Evolutionary conservation across 1,284 basidiomycete species (phyloP), one percentile per base, ranked within the genome.

Genomic region (Pseudozyma tsukubaensis): DNA sequence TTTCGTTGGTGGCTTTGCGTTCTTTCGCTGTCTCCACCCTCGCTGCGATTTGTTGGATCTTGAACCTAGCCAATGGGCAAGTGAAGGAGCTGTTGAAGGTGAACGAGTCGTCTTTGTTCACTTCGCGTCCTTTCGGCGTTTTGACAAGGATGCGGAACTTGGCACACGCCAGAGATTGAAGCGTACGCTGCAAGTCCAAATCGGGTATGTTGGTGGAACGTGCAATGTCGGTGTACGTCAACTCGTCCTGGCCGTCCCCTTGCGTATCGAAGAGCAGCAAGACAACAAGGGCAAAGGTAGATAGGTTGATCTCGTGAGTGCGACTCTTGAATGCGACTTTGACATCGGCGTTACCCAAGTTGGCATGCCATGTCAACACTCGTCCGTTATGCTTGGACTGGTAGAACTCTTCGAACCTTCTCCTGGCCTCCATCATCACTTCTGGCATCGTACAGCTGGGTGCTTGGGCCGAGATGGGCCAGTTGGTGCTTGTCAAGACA

Each of bases 91-190:
- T 82, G 78, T 99, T 97, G 88, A 98, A 99, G 1, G 91, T 90
- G 85, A 99, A 99, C 0, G 88, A 88, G 83, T 99, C 97, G 14
- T 86, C 87, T 0, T 87, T 78, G 59, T 89, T 86, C 45, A 99
- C 88, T 40, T 98, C 94, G 39, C 94, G 89, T 3, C 93, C 90
- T 51, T 92, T 90, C 1, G 97, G 97, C 72, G 92, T 91, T 83
- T 99, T 99, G 83, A 90, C 92, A 64, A 99, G 85, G 37, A 99
- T 88, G 81, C 96, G 94, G 87, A 89, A 95, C 85, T 97, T 99
- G n/a, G 92, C 94, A 82, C 96, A 99, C 1, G 97, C 95, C 12
- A 99, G 88, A 0, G 94, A 95, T 84, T 99, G 97, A 10, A 99
- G 88, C 69, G 95, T 93, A 11, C 97, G 91, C 83, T 92, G 91